Percentiles rank a stretch among this genome's conserved stretches.
phyloP scores from a whole-genome alignment of 1,139 yeast genomes.

The Diutina rugosa region DNA sequence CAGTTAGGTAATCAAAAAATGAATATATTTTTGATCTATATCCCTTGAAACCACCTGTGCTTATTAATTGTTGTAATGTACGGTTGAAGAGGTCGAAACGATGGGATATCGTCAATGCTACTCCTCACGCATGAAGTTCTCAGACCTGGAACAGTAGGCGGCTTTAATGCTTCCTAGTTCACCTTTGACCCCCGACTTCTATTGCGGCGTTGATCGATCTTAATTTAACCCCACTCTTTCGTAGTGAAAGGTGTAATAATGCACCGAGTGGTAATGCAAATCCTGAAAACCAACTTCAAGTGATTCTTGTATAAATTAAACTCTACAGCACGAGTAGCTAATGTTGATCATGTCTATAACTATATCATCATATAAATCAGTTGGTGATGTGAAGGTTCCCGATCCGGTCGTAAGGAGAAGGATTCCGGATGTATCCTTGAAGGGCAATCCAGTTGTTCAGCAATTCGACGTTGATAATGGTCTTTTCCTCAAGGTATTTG shows the following conservation, averaged over 20 bases:
- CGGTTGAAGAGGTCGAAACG: not conserved
- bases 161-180: not conserved
- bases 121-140: not conserved
- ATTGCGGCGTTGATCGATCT: not conserved
- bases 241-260: no score
- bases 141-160: not conserved
- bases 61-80: no score
- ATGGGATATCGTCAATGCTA: not conserved
- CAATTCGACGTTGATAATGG: constrained; percentile 34
- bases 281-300: no score
- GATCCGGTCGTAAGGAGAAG: constrained; percentile 51
- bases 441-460: constrained; percentile 43
- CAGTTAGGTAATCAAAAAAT: no score
- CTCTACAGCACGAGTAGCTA: not conserved
- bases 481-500: constrained; percentile 31
- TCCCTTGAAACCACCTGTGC: no score
- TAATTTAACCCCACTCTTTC: no score
- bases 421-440: constrained; percentile 65
- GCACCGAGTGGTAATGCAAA: not conserved
- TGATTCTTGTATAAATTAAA: no score
- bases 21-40: no score
- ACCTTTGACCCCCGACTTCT: no score
- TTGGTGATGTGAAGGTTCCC: constrained; percentile 4
- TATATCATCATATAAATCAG: not conserved
- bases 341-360: not conserved